Evolutionary conservation across 305 asterid species (phyloP), one percentile per base, ranked within the genome.

Genomic region (Ruellia speciosa): DNA sequence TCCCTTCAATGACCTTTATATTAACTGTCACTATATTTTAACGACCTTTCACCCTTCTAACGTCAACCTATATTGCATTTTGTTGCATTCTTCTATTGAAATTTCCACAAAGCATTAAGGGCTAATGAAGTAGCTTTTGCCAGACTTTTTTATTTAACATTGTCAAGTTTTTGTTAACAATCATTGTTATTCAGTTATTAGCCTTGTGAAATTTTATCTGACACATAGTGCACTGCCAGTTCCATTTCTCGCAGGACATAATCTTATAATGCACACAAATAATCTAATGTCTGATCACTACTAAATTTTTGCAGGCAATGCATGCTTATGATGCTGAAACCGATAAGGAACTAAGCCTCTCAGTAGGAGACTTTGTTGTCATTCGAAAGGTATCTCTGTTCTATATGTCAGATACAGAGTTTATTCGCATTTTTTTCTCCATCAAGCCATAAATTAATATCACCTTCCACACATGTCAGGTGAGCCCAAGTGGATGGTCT

Each of bases 401-500:
- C 14, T 16, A 5, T 56, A 5, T n/a, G 12, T 16, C 20, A 18
- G 7, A n/a, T n/a, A n/a, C 24, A 14, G 14, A 28, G 31, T 24
- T 24, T 24, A 4, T 24, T 24, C 3, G 3, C 31, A 24, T 24
- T 24, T 24, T 24, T 24, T 24, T 4, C 31, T 24, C 31, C 31
- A 5, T 11, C 1, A 14, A 53, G 40, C 34, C 18, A 0, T 33
- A 11, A 20, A 39, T 16, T 24, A 18, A 40, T 14, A 46, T 33
- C 28, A 20, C 10, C 48, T 3, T 43, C 20, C 24, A 16, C 40
- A 52, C 45, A 66, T 18, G 41, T 50, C 71, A 90, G 96, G 95
- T 88, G 66, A 88, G 73, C 56, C 84, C 87, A 18, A 77, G 93
- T 18, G 96, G 98, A 59, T 92, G 98, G 98, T 76, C 95, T 5